Conservation (phyloP, 352 stramenopile genomes). For the Thalassiosira hispida region DNA sequence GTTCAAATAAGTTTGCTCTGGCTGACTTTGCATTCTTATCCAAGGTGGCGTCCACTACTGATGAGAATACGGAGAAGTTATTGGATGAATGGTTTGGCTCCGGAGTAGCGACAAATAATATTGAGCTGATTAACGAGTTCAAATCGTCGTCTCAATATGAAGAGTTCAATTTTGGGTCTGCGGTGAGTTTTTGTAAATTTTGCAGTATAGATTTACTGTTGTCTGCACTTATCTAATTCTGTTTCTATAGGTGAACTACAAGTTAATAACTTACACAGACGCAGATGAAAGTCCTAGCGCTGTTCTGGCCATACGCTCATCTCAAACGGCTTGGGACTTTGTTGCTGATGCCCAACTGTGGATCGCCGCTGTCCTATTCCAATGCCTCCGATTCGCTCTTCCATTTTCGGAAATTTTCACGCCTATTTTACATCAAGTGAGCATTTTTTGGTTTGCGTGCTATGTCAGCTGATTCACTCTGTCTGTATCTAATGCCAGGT, state of each 20-base stretch:
- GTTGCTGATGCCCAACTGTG: conserved; percentile 76
- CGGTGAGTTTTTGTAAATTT: too few relatives aligned
- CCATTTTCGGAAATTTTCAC: conserved; percentile 68
- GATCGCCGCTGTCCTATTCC: conserved; percentile 70
- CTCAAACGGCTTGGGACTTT: conserved; percentile 61
- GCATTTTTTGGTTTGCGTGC: too few relatives aligned
- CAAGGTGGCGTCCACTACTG: conserved; percentile 56
- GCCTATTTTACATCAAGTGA: conserved; percentile 72
- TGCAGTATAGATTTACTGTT: too few relatives aligned
- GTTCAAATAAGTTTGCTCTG: conserved; percentile 32
- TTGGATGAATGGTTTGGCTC: conserved; percentile 72
- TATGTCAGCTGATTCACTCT: too few relatives aligned
- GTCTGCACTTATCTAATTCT: too few relatives aligned
- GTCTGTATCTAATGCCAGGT: too few relatives aligned
- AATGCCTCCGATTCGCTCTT: conserved; percentile 66
- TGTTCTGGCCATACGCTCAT: conserved; percentile 64
- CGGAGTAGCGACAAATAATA: conserved; percentile 45
- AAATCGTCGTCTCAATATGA: background rate
- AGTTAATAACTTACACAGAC: background rate
- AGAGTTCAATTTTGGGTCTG: background rate
- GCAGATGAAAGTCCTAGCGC: background rate
- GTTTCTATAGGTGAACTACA: background rate
- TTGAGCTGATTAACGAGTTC: conserved; percentile 54
- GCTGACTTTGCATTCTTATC: conserved; percentile 71
- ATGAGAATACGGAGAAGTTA: conserved; percentile 30